A percentile compares a stretch with the other conserved stretches of the same genome.
Conservation (phyloP, 441 rosid genomes). For the Erysimum pusillum region DNA sequence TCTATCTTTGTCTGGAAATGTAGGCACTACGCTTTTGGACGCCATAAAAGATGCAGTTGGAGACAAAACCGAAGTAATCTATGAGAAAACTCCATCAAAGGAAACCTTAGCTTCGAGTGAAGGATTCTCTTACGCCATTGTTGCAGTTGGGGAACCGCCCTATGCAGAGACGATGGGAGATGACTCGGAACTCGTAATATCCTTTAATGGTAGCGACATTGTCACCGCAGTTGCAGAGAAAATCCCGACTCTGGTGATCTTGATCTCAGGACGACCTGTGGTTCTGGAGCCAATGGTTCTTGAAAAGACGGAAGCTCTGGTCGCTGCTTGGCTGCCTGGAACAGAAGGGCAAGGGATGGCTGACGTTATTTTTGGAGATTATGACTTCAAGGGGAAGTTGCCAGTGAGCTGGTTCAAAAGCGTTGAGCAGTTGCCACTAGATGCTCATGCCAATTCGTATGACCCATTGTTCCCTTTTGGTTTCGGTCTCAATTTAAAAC, state of each 20-base stretch:
- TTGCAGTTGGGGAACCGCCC: constrained; percentile 85
- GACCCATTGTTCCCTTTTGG: constrained; percentile 85
- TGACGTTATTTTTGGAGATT: constrained; percentile 81
- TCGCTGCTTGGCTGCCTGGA: constrained; percentile 97
- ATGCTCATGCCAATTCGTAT: constrained; percentile 56
- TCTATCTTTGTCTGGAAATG: constrained; percentile 12
- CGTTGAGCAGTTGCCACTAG: constrained; percentile 68
- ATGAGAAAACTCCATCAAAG: constrained; percentile 67
- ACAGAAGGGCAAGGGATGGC: constrained; percentile 79
- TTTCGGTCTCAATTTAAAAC: constrained; percentile 59
- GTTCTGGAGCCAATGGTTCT: constrained; percentile 59
- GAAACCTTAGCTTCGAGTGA: constrained; percentile 56
- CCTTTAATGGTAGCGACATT: constrained; percentile 64
- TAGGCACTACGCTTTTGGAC: constrained; percentile 89
- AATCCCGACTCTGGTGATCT: constrained; percentile 71
- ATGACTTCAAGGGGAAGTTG: constrained; percentile 68
- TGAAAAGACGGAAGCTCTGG: constrained; percentile 67
- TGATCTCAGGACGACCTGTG: constrained; percentile 84
- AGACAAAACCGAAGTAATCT: constrained; percentile 68
- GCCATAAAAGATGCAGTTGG: constrained; percentile 77
- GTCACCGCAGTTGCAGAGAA: constrained; percentile 61
- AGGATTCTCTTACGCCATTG: constrained; percentile 73
- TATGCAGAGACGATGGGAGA: constrained; percentile 83
- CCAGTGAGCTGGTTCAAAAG: constrained; percentile 84
- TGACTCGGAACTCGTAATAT: constrained; percentile 62